phyloP scores from a whole-genome alignment of 768 basidiomycete species.

The Auriscalpium orientale region DNA sequence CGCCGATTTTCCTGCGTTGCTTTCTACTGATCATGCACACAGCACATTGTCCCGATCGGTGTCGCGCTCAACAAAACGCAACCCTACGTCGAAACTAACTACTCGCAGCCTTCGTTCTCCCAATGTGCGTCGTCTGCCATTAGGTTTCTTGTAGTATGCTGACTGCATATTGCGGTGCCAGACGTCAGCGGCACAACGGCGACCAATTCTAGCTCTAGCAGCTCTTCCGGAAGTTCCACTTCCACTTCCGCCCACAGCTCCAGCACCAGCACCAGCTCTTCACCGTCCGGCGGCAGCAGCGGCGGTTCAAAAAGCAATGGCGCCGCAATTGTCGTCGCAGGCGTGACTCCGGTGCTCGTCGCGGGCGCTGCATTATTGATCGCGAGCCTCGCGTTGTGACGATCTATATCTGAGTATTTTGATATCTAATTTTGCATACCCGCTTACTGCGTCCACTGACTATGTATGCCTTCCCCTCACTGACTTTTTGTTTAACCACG shows the following conservation, averaged over 20 bases:
- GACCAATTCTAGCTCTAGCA: not conserved
- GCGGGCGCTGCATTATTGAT: not conserved
- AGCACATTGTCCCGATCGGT: slow-evolving; percentile 44
- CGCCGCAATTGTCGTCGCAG: not conserved
- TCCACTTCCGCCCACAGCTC: no score
- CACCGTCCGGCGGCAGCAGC: not conserved
- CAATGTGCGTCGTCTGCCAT: slow-evolving; percentile 32
- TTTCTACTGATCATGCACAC: not conserved
- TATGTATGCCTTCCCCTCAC: no score
- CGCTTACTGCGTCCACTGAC: no score
- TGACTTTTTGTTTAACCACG: no score
- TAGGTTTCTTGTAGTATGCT: not conserved
- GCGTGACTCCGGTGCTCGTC: not conserved
- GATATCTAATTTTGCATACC: no score
- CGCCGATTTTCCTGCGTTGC: not conserved
- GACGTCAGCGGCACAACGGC: not conserved
- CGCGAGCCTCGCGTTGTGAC: not conserved
- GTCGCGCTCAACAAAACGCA: slow-evolving; percentile 43
- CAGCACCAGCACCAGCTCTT: no score
- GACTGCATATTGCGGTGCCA: not conserved
- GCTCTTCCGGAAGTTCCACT: no score
- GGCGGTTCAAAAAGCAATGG: not conserved
- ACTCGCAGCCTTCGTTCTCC: slow-evolving; percentile 35
- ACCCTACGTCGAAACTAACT: slow-evolving; percentile 44
- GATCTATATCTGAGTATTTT: no score